Base-by-base conservation (phyloP, 2,329 filamentous ascomycete genomes). In the Helicocarpus griseus region DNA sequence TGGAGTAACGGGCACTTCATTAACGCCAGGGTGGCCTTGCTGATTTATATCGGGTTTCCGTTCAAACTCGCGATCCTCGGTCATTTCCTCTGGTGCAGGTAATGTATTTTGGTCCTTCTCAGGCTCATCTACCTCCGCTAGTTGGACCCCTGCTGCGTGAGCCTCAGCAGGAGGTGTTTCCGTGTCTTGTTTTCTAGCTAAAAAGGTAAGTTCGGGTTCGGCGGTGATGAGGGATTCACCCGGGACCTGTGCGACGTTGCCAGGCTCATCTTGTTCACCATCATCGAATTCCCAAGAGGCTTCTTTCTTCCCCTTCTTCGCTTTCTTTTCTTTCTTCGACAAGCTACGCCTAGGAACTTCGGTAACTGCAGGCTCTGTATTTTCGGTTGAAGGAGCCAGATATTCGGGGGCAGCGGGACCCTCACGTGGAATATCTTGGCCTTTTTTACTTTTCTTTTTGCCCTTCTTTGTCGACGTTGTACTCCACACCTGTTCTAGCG, bases 311-410 rank as follows among this genome's bases (percentile, higher is more conserved):
- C 53, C 58, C 5, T 52, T 58, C 50, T 60, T 60, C n/a, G 17
- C 46, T 51, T 52, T 49, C 38, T 52, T 58, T 50, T 57, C 53
- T 50, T 59, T 60, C 51, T 59, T 56, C 4, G 58, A 61, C 33
- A 50, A 33, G 24, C 57, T 57, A 28, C 48, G 56, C 28, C 49
- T 57, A 11, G 55, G 36, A 19, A 29, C 13, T 45, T 58, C 53
- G 8, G 53, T 26, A 14, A 13, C 8, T 11, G 11, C 26, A 43
- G 29, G 38, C 38, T 33, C 26, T 31, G 11, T 31, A 24, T n/a
- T 13, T 29, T 49, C 28, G 21, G 21, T 21, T 17, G 14, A 29
- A 31, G 22, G 31, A 33, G 21, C 13, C 28, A 13, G 8, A 13
- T 13, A 9, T 21, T 39, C 47, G 28, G 26, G 6, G n/a, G 28